Percentiles rank a stretch among this genome's conserved stretches.
Conservation (phyloP, 164 flowering plant species). For the Tinospora cordifolia region DNA sequence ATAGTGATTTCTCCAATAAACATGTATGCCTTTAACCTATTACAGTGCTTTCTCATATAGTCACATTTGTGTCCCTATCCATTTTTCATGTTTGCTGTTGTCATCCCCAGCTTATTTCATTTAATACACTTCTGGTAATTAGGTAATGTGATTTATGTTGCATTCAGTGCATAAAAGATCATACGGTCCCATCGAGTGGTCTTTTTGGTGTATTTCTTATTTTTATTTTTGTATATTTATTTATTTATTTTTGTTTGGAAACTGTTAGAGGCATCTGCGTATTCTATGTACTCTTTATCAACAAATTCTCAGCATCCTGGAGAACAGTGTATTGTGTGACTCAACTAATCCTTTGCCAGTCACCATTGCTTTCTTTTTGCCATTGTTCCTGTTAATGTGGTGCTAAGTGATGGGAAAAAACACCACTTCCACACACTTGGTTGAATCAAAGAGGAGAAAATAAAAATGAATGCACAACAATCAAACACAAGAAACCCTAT, state of each 20-base stretch:
- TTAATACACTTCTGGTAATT: neutral
- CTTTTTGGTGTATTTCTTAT: no score
- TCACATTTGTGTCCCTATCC: neutral
- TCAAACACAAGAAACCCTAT: no score
- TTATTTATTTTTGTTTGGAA: neutral
- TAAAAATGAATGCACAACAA: no score
- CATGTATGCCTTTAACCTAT: conserved; percentile 40
- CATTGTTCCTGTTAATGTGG: neutral
- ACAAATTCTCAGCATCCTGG: neutral
- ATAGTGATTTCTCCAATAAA: conserved; percentile 73
- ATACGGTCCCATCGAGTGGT: neutral
- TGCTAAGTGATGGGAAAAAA: neutral
- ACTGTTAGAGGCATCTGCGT: neutral
- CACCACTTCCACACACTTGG: no score
- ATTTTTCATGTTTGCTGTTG: neutral
- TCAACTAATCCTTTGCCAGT: neutral
- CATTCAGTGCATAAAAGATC: neutral
- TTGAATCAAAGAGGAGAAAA: no score
- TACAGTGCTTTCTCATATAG: neutral
- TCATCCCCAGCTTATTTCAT: neutral
- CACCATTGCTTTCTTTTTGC: neutral
- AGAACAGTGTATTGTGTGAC: neutral
- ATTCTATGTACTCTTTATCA: neutral
- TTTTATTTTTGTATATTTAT: neutral
- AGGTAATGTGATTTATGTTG: neutral